Evolutionary conservation across 2,329 filamentous ascomycete species (phyloP).

Genomic region (Leptographium wingfieldii): DNA sequence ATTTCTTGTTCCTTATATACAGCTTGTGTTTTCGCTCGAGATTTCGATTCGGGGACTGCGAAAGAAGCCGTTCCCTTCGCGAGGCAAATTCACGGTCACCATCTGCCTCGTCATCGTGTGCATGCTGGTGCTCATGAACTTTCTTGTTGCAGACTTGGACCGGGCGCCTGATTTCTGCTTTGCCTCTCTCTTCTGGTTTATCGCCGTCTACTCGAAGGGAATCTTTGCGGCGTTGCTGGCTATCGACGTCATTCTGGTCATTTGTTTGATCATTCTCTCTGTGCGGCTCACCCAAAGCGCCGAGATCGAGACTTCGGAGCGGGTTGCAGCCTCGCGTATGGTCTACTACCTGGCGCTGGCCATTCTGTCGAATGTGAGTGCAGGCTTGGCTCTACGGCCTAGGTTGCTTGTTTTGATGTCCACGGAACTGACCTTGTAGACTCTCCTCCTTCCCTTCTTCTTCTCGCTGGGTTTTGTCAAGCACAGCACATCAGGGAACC

Average conservation of each 20-base stretch:
- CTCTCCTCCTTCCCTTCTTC: slow-evolving; percentile 52
- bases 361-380: slow-evolving; percentile 43
- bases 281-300: slow-evolving; percentile 41
- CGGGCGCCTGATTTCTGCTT: slow-evolving; percentile 49
- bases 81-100: slow-evolving; percentile 45
- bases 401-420: neutral
- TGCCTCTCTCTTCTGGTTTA: slow-evolving; percentile 55
- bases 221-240: slow-evolving; percentile 41
- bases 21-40: slow-evolving; percentile 53
- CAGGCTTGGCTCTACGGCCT: too few species aligned
- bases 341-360: slow-evolving; percentile 52
- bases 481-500: slow-evolving; percentile 19
- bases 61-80: slow-evolving; percentile 41
- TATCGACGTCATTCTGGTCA: slow-evolving; percentile 36
- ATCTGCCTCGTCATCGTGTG: slow-evolving; percentile 41
- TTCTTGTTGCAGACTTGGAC: slow-evolving; percentile 43
- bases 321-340: slow-evolving; percentile 54
- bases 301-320: slow-evolving; percentile 43
- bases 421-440: slow-evolving; percentile 22
- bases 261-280: slow-evolving; percentile 41
- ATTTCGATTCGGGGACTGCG: slow-evolving; percentile 42
- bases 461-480: slow-evolving; percentile 35
- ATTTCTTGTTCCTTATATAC: slow-evolving; percentile 53
- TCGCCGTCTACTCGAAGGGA: slow-evolving; percentile 45
- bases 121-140: slow-evolving; percentile 40